Conservation (phyloP, 805 yeast genomes). For the Ogataea methanolica region DNA sequence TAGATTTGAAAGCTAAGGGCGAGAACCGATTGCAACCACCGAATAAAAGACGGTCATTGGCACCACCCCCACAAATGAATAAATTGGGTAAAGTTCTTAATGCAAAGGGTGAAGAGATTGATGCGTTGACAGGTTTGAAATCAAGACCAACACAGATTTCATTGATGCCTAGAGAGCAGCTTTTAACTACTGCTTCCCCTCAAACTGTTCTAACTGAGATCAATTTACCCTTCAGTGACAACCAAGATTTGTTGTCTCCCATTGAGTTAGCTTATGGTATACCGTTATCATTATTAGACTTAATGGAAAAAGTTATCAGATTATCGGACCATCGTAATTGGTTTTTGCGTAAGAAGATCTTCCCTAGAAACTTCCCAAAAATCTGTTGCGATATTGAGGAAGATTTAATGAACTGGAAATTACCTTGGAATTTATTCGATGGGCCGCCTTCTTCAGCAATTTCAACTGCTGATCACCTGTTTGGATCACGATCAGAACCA, state of each 20-base stretch:
- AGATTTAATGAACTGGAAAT: constrained; percentile 41
- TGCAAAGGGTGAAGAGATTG: constrained; percentile 7
- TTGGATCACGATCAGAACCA: neutral
- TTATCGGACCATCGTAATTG: constrained; percentile 50
- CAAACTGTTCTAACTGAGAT: constrained; percentile 11
- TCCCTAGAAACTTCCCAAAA: constrained; percentile 51
- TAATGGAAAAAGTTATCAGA: constrained; percentile 41
- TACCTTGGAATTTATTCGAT: constrained; percentile 39
- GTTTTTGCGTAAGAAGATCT: constrained; percentile 36
- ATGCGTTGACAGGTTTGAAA: constrained; percentile 17
- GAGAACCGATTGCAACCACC: neutral
- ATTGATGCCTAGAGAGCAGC: constrained; percentile 10
- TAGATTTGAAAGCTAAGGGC: neutral
- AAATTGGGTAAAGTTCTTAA: neutral
- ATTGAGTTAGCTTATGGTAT: constrained; percentile 44
- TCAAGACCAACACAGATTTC: constrained; percentile 5
- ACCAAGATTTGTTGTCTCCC: constrained; percentile 11
- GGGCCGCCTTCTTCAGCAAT: constrained; percentile 5
- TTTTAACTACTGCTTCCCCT: neutral
- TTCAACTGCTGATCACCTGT: constrained; percentile 3
- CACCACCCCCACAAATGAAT: neutral
- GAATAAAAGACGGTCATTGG: neutral
- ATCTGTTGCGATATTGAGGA: constrained; percentile 54
- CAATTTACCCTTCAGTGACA: constrained; percentile 15
- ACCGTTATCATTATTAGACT: constrained; percentile 41